Conservation (phyloP, 495 filamentous ascomycete species). For the Neurospora sp. region DNA sequence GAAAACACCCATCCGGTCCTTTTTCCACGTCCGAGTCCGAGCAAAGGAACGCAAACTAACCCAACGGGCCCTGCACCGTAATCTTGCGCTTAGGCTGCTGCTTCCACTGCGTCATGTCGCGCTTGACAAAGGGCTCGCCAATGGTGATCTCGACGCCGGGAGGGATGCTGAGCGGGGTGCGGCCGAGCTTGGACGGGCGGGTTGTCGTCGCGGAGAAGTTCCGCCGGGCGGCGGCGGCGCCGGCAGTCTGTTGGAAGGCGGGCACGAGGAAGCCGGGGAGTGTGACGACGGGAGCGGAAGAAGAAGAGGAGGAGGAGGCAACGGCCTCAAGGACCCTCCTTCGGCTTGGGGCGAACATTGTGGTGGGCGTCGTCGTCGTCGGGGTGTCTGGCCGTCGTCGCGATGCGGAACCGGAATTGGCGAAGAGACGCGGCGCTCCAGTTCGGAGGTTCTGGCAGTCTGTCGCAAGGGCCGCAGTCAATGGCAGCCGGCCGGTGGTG, state of each 20-base stretch:
- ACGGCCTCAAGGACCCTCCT: conserved; percentile 30
- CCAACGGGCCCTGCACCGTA: conserved; percentile 63
- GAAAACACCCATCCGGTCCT: too few species aligned
- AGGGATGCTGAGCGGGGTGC: conserved; percentile 71
- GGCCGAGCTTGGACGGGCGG: conserved; percentile 70
- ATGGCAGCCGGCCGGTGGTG: not conserved
- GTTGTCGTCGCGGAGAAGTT: conserved; percentile 59
- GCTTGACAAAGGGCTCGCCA: conserved; percentile 45
- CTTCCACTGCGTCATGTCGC: conserved; percentile 40
- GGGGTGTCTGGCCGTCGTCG: not conserved
- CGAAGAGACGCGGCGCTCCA: conserved; percentile 5
- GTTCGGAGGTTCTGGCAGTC: not conserved
- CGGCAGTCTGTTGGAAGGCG: conserved; percentile 44
- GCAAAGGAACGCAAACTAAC: conserved; percentile 30
- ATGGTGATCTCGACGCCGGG: conserved; percentile 67
- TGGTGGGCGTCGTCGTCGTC: conserved; percentile 3
- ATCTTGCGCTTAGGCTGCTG: conserved; percentile 47
- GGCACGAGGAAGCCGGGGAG: conserved; percentile 67
- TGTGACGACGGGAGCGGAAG: conserved; percentile 26
- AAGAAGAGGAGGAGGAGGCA: conserved; percentile 16
- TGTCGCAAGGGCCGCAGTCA: not conserved
- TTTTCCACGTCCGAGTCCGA: too few species aligned
- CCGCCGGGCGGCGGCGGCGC: conserved; percentile 11
- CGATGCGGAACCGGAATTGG: conserved; percentile 4
- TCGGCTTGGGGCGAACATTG: conserved; percentile 42